phyloP scores from a whole-genome alignment of 345 rosid genomes.

The Eucalyptus cloeziana region DNA sequence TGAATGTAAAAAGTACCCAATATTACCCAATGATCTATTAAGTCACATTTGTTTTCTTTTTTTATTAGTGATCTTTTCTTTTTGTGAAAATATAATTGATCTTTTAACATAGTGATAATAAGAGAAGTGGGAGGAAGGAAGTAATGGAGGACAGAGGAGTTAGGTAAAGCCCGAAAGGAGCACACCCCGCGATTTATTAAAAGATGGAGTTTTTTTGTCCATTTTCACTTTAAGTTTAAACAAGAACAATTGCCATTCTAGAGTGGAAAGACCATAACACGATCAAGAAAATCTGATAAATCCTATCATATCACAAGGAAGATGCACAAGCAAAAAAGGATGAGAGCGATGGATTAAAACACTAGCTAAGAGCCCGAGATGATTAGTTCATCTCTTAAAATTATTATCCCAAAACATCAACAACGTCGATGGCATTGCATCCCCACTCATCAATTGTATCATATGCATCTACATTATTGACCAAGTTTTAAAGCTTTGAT shows the following conservation, averaged over 20 bases:
- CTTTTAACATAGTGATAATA: not conserved
- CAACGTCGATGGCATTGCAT: rapidly evolving
- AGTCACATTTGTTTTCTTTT: not conserved
- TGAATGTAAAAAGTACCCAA: not conserved
- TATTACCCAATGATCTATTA: not conserved
- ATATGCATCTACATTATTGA: not conserved
- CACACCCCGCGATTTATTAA: not conserved
- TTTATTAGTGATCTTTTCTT: not conserved
- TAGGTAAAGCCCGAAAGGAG: not conserved
- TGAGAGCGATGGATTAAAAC: not conserved
- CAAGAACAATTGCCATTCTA: not conserved
- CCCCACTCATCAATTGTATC: not conserved
- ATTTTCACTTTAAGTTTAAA: not conserved
- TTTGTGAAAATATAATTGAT: not conserved
- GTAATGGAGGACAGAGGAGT: not conserved
- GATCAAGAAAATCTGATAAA: not conserved
- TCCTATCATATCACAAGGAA: not conserved
- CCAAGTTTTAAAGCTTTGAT: not conserved
- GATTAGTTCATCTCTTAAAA: not conserved
- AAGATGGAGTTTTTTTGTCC: not conserved
- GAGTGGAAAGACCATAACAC: not conserved
- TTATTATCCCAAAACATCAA: not conserved
- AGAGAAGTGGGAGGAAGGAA: not conserved
- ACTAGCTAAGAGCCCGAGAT: not conserved
- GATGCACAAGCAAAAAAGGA: not conserved